Evolutionary conservation across 495 filamentous ascomycete species (phyloP), one percentile per base, ranked within the genome.

Genomic region (Trichoderma asperelloides): DNA sequence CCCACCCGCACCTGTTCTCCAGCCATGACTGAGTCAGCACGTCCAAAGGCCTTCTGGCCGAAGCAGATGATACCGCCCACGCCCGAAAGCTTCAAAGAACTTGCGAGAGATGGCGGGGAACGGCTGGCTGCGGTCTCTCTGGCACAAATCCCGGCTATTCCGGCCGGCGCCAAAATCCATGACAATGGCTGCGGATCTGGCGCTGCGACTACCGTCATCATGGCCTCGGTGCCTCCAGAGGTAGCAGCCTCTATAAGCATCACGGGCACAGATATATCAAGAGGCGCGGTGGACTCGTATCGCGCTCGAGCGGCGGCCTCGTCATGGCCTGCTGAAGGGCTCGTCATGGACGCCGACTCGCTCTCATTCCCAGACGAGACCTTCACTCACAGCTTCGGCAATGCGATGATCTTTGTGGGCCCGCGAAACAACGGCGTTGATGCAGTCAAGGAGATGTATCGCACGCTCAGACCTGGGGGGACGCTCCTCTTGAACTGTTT

Each of bases 161-260:
- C 64, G 18, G 43, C 43, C 37, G 69, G 67, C 37, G 64, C 67
- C 23, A 43, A 69, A 6, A 67, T 71, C 40, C 60, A 71, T 49
- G 69, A 71, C 47, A 65, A 68, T 65, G 67, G 69, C 23, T 71
- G 69, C 67, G 69, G 69, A 23, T 63, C 64, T n/a, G 69, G 69
- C 4, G 64, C 66, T 21, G 67, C 57, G 27, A 69, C 45, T 7
- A 64, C 69, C 41, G 64, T 60, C 13, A 64, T 71, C 25, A 43
- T 71, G 8, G 64, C 65, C 13, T 57, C 69, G 16, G 51, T 62
- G 39, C 15, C 62, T 16, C 65, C 62, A 25, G 60, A 63, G 57
- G 67, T 67, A 11, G 64, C 49, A 25, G 65, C 68, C 27, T 57
- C 67, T 18, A 68, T 68, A 21, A 41, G 64, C 30, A 66, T 66